phyloP scores from a whole-genome alignment of 179 eudicot genomes.

The Spergularia azorica region DNA sequence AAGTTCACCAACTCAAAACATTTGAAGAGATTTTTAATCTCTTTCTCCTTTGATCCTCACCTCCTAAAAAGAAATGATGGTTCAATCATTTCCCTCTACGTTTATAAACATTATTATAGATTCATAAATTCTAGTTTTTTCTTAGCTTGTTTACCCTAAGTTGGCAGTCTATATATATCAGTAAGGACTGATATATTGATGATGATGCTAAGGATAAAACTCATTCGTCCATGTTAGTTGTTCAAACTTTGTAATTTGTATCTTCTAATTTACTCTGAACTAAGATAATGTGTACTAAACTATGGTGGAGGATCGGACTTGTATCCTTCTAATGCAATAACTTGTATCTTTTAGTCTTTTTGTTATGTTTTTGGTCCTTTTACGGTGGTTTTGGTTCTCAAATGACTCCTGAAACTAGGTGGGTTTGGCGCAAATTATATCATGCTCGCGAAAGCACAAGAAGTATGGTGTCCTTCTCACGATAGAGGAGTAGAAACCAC shows the following conservation, averaged over 20 bases:
- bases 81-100: conserved; percentile 7
- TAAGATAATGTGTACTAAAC: background rate
- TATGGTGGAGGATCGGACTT: background rate
- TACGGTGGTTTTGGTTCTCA: too few relatives aligned
- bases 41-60: conserved; percentile 1
- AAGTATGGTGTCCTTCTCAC: too few relatives aligned
- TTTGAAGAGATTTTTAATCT: background rate
- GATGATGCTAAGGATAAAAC: conserved; percentile 22
- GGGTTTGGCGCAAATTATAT: too few relatives aligned
- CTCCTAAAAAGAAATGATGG: conserved; percentile 13
- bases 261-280: background rate
- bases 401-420: too few relatives aligned
- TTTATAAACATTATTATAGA: conserved; percentile 6
- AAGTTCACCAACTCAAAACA: background rate
- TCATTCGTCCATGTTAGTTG: conserved; percentile 1
- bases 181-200: conserved; percentile 14
- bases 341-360: too few relatives aligned
- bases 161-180: conserved; percentile 8
- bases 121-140: background rate
- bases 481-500: too few relatives aligned
- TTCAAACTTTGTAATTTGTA: conserved; percentile 13
- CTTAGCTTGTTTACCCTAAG: background rate
- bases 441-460: too few relatives aligned
- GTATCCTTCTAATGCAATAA: conserved; percentile 3
- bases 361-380: too few relatives aligned